Evolutionary conservation across 2,329 filamentous ascomycete species (phyloP).

Genomic region (Metarhizium robertsii): DNA sequence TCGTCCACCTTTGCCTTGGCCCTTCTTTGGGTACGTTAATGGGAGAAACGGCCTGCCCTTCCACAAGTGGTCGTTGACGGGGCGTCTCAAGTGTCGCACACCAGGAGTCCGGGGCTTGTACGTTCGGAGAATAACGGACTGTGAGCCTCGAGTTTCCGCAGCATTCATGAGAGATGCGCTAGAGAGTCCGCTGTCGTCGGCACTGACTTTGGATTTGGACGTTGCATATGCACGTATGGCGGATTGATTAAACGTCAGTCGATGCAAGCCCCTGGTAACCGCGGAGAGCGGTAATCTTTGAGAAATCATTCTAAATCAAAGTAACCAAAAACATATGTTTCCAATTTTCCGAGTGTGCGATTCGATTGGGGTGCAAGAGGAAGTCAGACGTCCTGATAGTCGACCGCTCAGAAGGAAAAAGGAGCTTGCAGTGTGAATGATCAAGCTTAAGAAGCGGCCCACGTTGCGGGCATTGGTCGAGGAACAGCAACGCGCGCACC

Average conservation of each 20-base stretch:
- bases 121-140: constrained; percentile 55
- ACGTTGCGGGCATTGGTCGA: not conserved
- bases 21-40: constrained; percentile 86
- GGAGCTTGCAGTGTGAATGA: not conserved
- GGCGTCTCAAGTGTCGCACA: constrained; percentile 80
- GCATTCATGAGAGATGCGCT: constrained; percentile 12
- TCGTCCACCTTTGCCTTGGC: constrained; percentile 83
- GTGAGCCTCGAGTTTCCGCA: constrained; percentile 15
- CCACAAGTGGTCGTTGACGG: constrained; percentile 95
- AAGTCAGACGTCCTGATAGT: not conserved
- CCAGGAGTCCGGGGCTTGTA: constrained; percentile 93
- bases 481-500: not conserved
- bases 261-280: constrained; percentile 18
- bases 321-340: not conserved
- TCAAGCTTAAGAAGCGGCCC: not conserved
- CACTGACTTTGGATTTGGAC: constrained; percentile 11
- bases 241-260: constrained; percentile 17
- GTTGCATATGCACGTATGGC: constrained; percentile 23
- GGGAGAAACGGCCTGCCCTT: constrained; percentile 77
- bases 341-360: not conserved
- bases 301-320: constrained; percentile 19
- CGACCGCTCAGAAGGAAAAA: not conserved
- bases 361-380: not conserved
- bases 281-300: constrained; percentile 19
- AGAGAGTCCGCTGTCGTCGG: constrained; percentile 7